Evolutionary conservation across 2,329 filamentous ascomycete genomes (phyloP).

Genomic region (Verticillium albo-atrum): DNA sequence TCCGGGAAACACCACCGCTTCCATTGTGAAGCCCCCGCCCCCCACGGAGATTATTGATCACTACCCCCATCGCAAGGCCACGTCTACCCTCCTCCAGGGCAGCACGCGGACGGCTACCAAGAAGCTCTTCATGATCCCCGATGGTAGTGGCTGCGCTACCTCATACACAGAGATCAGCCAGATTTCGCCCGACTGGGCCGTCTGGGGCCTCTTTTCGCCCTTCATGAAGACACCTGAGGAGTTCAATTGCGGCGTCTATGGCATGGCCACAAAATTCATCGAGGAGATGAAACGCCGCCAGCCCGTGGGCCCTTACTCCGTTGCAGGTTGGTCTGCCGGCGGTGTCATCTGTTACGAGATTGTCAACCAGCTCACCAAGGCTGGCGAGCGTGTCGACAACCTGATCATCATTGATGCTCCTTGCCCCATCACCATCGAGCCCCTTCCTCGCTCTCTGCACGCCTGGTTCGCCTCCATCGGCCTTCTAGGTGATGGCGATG

Average conservation of each 20-base stretch:
- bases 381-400: conserved; percentile 52
- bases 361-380: conserved; percentile 53
- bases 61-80: conserved; percentile 47
- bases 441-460: conserved; percentile 59
- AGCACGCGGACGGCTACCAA: conserved; percentile 36
- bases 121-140: conserved; percentile 50
- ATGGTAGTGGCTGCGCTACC: conserved; percentile 58
- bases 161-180: conserved; percentile 60
- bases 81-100: conserved; percentile 43
- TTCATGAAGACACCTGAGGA: conserved; percentile 59
- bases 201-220: conserved; percentile 55
- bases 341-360: conserved; percentile 69
- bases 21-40: conserved; percentile 37
- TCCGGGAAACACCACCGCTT: conserved; percentile 37
- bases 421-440: conserved; percentile 63
- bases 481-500: conserved; percentile 59
- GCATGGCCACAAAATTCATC: conserved; percentile 45
- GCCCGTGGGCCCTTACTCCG: conserved; percentile 60
- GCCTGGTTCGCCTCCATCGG: conserved; percentile 70
- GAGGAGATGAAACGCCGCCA: conserved; percentile 65
- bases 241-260: conserved; percentile 51
- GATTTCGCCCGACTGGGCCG: conserved; percentile 39
- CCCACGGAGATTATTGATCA: conserved; percentile 33
- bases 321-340: conserved; percentile 74
- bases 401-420: conserved; percentile 65